Percentiles rank a stretch among this genome's conserved stretches.
Conservation (phyloP, 2,329 filamentous ascomycete species). For the Pestalotiopsis sp. region DNA sequence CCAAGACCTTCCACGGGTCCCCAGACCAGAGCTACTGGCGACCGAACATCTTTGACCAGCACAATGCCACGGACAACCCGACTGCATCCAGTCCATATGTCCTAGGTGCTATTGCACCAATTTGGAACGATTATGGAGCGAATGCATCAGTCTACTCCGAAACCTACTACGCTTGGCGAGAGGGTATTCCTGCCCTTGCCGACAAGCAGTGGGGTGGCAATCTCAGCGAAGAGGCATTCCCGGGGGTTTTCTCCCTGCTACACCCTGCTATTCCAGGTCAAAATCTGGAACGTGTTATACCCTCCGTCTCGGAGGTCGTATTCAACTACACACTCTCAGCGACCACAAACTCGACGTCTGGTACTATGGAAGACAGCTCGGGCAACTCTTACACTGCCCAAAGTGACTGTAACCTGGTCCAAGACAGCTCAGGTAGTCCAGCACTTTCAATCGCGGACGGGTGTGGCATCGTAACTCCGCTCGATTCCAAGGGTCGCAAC, state of each 20-base stretch:
- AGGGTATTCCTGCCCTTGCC: conserved; percentile 50
- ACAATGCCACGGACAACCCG: conserved; percentile 48
- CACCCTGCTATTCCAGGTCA: conserved; percentile 43
- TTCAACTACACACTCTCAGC: conserved; percentile 33
- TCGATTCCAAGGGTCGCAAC: conserved; percentile 54
- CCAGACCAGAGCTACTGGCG: conserved; percentile 42
- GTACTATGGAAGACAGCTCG: conserved; percentile 33
- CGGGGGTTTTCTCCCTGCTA: conserved; percentile 36
- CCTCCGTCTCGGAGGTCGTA: conserved; percentile 35
- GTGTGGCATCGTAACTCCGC: conserved; percentile 46
- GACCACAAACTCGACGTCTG: neutral
- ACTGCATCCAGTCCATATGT: conserved; percentile 37
- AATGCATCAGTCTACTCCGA: conserved; percentile 52
- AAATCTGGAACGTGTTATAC: conserved; percentile 46
- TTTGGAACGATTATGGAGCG: conserved; percentile 56
- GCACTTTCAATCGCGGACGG: conserved; percentile 31
- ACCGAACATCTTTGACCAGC: conserved; percentile 50
- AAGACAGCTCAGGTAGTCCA: conserved; percentile 11
- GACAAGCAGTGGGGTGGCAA: conserved; percentile 55
- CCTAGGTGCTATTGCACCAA: conserved; percentile 47
- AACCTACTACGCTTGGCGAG: conserved; percentile 49
- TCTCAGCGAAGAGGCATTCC: conserved; percentile 39
- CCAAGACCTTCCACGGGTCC: conserved; percentile 45
- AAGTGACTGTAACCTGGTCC: conserved; percentile 35
- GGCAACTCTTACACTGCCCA: conserved; percentile 40